Conservation (phyloP, 73 alveolate species). For the Paramecium sonneborni region DNA sequence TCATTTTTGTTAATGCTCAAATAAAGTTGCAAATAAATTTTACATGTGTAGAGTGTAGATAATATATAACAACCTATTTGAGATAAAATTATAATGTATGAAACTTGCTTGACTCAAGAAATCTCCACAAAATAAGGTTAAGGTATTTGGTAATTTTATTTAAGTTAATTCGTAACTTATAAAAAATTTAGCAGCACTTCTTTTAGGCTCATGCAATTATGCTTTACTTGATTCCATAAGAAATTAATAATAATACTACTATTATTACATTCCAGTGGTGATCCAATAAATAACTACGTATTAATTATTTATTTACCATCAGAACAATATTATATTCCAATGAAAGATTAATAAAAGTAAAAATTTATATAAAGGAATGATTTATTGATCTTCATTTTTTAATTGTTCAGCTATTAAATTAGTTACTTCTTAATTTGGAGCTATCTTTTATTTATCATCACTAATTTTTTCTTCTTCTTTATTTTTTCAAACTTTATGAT, state of each 20-base stretch:
- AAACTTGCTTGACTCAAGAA: constrained; percentile 82
- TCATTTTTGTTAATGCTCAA: constrained; percentile 84
- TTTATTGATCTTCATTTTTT: not conserved
- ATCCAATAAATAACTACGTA: not conserved
- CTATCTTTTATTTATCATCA: not conserved
- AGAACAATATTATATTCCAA: not conserved
- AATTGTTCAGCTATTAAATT: not conserved
- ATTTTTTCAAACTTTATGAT: not conserved
- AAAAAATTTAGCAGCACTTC: constrained; percentile 83
- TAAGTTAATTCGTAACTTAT: constrained; percentile 62
- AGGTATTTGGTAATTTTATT: constrained; percentile 61
- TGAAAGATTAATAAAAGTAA: not conserved
- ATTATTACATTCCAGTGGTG: not conserved
- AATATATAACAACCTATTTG: constrained; percentile 68
- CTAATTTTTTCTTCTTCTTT: not conserved
- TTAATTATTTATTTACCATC: not conserved
- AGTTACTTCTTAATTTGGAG: not conserved
- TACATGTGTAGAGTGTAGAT: constrained; percentile 66
- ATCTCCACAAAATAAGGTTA: constrained; percentile 83
- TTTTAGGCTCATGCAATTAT: constrained; percentile 69
- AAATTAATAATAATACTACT: not conserved
- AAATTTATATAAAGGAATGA: not conserved
- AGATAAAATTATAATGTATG: constrained; percentile 5
- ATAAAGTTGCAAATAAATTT: constrained; percentile 76
- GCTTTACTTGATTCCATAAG: constrained; percentile 52